phyloP scores from a whole-genome alignment of 73 alveolate species.

The Tetrahymena malaccensis region DNA sequence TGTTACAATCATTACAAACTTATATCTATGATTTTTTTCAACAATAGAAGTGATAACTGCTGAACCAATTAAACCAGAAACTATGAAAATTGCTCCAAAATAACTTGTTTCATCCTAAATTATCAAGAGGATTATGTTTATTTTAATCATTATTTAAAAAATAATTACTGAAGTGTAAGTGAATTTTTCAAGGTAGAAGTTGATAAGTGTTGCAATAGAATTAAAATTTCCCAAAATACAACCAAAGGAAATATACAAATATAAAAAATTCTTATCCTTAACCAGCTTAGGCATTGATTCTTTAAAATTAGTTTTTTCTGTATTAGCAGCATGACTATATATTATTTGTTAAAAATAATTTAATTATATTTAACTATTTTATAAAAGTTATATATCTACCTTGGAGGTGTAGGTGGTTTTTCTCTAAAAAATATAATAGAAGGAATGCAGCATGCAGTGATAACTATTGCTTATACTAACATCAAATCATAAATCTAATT shows the following conservation, averaged over 20 bases:
- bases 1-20: constrained; percentile 21
- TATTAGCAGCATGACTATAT: constrained; percentile 36
- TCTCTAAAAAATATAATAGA: constrained; percentile 51
- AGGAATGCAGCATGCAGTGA: constrained; percentile 38
- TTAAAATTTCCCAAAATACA: constrained; percentile 45
- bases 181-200: constrained; percentile 24
- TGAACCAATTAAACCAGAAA: constrained; percentile 67
- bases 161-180: constrained; percentile 17
- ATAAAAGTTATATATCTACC: neutral
- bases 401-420: constrained; percentile 82
- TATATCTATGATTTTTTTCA: constrained; percentile 39
- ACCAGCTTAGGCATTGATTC: constrained; percentile 13
- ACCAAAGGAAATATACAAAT: constrained; percentile 37
- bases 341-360: neutral
- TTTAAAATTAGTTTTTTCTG: constrained; percentile 9
- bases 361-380: neutral
- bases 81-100: constrained; percentile 59
- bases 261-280: constrained; percentile 32
- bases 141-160: neutral
- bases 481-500: constrained; percentile 43
- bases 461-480: constrained; percentile 53
- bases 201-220: constrained; percentile 50
- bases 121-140: neutral
- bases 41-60: constrained; percentile 46
- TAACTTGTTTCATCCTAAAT: constrained; percentile 40